Conservation (phyloP, 1,139 yeast genomes). For the Magnusiomyces tetraspermus region DNA sequence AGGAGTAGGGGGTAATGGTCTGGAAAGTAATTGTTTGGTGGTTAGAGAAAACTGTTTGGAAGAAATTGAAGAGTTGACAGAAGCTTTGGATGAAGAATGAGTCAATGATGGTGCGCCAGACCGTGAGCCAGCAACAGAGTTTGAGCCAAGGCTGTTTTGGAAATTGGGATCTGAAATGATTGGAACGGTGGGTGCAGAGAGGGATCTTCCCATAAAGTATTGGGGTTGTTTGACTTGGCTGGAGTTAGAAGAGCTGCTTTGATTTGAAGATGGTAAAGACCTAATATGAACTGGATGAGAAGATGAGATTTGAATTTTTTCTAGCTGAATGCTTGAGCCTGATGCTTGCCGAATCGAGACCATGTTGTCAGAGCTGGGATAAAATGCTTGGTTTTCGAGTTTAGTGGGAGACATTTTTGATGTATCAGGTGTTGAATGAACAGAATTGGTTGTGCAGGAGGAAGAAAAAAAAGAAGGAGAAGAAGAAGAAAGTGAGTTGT, state of each 20-base stretch:
- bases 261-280: not conserved
- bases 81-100: not conserved
- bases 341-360: not conserved
- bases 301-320: not conserved
- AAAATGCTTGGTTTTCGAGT: too few species aligned
- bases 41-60: not conserved
- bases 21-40: not conserved
- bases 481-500: too few species aligned
- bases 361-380: not conserved
- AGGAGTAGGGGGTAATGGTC: not conserved
- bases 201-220: too few species aligned
- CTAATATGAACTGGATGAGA: not conserved
- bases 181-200: too few species aligned
- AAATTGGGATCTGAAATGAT: too few species aligned
- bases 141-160: too few species aligned
- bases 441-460: too few species aligned
- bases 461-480: too few species aligned
- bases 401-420: too few species aligned
- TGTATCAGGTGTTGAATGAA: too few species aligned
- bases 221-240: not conserved
- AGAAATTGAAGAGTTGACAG: too few species aligned
- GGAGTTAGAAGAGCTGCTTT: not conserved
- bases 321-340: not conserved
- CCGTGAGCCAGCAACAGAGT: not conserved
- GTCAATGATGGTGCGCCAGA: not conserved